Base-by-base conservation (phyloP, 805 yeast species). In the Metschnikowia kunwiensis region DNA sequence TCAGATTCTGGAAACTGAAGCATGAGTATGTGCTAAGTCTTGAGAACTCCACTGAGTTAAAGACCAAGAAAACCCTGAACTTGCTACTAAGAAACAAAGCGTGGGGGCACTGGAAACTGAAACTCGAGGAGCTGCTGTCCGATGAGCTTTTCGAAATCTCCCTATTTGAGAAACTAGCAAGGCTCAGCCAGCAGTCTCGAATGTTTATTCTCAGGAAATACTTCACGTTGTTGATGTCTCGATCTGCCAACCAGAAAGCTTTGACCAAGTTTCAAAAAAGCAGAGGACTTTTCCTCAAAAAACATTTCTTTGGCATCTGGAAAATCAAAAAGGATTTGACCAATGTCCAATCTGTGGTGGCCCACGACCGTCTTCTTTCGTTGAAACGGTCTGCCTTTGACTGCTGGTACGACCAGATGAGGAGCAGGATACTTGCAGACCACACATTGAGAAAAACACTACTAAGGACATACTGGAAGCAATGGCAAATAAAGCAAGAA, bases 401-500 rank as follows among this genome's bases (percentile, higher is more conserved):
- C 9, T 27, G 33, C 28, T 37, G 41, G 41, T 20, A 12, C 15
- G 41, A 37, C 14, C 33, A 32, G 15, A 12, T 20, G 18, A 36
- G 28, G 4, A 32, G 33, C 23, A 23, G 27, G 11, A 15, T 8
- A 11, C 19, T 27, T 4, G 41, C 41, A 6, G 41, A 37, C 23
- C 7, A 5, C 5, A 24, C 14, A n/a, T n/a, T 16, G 13, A 23
- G 39, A 14, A 26, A 24, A 20, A 23, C 18, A 1, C n/a, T 18
- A 8, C 24, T 40, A 16, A 6, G 20, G 10, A 36, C 25, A 7
- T 24, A 9, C 29, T 36, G 35, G 31, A 28, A 24, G n/a, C 5
- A 18, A 1, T 58, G 62, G 61, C 28, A 25, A n/a, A 15, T 32
- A 3, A 27, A 35, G 5, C 18, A 38, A 24, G 40, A 40, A 4